Evolutionary conservation across 805 yeast species (phyloP), one percentile per base, ranked within the genome.

Genomic region (Tetrapisispora arboricola): DNA sequence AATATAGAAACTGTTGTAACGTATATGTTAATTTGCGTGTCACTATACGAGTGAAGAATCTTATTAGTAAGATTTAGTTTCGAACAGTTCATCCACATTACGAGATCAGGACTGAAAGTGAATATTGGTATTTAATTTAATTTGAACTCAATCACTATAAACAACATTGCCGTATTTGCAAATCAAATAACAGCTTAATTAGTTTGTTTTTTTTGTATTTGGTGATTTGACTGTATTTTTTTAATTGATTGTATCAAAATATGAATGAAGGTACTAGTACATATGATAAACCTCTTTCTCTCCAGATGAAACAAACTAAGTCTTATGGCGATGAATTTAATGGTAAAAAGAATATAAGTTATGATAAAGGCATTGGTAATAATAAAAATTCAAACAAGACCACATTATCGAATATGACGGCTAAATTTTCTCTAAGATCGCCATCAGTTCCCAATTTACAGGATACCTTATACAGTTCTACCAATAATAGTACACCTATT

Each of bases 391-490:
- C 21, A 5, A 32, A 32, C 17, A 17, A 24, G 2, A 16, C 37
- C 5, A 4, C 4, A 4, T 6, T 25, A 4, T 6, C 27, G 11
- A 34, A 17, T 17, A 22, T 34, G 29, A 30, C 20, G 19, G 16
- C 42, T 2, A 39, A 34, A 16, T 41, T 31, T 21, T n/a, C 18
- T n/a, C 4, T 37, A 2, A 44, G 46, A 32, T 48, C 53, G 11
- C 50, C 49, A 17, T 49, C 51, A 1, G 44, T 44, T 17, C 53
- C 50, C 6, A 44, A 46, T 39, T 46, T 48, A 29, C 46, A 42
- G 29, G 48, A 44, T 16, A 26, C 32, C 16, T 21, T 39, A 9
- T 44, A 42, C 29, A 26, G 32, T 4, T 34, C 27, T 15, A 19
- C 30, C 13, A 48, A 41, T 26, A 26, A 24, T 12, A 46, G 48